Evolutionary conservation across 2,329 filamentous ascomycete genomes (phyloP).

Genomic region (Colletotrichum ledebouriae): DNA sequence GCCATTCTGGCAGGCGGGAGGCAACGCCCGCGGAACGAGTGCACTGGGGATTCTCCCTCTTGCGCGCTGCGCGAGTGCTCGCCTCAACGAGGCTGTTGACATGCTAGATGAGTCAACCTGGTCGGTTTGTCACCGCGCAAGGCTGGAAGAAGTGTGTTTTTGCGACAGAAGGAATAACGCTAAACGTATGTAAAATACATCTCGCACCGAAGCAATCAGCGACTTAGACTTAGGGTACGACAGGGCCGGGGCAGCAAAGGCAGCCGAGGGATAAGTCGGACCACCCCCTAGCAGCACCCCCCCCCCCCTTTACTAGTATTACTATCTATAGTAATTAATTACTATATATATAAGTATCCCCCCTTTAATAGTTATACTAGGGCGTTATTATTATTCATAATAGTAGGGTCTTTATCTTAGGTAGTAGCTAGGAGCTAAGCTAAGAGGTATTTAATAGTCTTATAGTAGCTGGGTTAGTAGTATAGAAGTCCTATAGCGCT

Average conservation of each 20-base stretch:
- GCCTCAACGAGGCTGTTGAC: constrained; percentile 6
- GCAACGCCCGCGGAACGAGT: not conserved
- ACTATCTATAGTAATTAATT: too few relatives aligned
- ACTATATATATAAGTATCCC: too few relatives aligned
- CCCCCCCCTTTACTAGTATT: too few relatives aligned
- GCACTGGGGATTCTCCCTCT: not conserved
- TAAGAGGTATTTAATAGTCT: too few relatives aligned
- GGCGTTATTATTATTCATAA: too few relatives aligned
- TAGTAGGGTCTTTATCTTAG: too few relatives aligned
- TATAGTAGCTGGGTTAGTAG: too few relatives aligned
- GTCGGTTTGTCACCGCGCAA: not conserved
- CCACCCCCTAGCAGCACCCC: too few relatives aligned
- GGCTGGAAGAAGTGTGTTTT: not conserved
- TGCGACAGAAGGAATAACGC: not conserved
- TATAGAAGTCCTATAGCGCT: too few relatives aligned
- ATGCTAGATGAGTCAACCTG: not conserved
- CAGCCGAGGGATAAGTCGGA: not conserved
- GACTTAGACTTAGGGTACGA: not conserved
- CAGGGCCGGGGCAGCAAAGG: not conserved
- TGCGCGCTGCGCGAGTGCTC: not conserved
- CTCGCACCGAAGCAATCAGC: not conserved
- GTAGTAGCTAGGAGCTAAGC: too few relatives aligned
- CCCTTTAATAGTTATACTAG: too few relatives aligned
- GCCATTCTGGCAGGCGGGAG: constrained; percentile 2
- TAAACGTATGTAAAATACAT: not conserved